phyloP scores from a whole-genome alignment of 129 eudicot genomes.

The Helianthus annuus region DNA sequence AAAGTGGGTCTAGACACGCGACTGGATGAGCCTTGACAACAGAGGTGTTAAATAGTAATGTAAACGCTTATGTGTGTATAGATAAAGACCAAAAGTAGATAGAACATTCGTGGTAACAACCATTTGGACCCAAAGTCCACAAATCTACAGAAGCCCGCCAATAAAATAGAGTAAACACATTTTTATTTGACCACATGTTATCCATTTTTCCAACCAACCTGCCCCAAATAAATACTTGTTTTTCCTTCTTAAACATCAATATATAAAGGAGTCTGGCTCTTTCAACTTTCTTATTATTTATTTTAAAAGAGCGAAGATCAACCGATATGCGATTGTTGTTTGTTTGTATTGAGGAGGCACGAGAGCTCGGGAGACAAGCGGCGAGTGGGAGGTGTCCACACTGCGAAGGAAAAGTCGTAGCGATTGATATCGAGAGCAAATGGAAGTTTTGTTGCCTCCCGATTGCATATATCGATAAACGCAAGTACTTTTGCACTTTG shows the following conservation, averaged over 20 bases:
- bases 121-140: constrained; percentile 15
- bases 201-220: constrained; percentile 3
- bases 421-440: constrained; percentile 38
- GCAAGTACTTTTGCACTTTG: constrained; percentile 42
- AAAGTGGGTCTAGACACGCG: no score
- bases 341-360: constrained; percentile 32
- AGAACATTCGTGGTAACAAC: constrained; percentile 8
- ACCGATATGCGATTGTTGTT: constrained; percentile 25
- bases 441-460: constrained; percentile 41
- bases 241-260: background rate
- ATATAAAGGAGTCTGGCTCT: background rate
- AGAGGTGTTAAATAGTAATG: no score
- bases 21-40: no score
- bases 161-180: background rate
- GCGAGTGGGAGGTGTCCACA: constrained; percentile 43
- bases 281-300: background rate
- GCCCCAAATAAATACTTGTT: constrained; percentile 29
- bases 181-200: constrained; percentile 1
- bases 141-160: constrained; percentile 1
- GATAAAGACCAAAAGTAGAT: no score
- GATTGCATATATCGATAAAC: constrained; percentile 40
- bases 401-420: constrained; percentile 48
- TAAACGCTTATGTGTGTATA: no score
- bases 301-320: background rate
- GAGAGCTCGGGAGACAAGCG: constrained; percentile 38